Percentiles rank a stretch among this genome's conserved stretches.
Conservation (phyloP, 1,139 yeast species). For the Casaregolazyma lundiana region DNA sequence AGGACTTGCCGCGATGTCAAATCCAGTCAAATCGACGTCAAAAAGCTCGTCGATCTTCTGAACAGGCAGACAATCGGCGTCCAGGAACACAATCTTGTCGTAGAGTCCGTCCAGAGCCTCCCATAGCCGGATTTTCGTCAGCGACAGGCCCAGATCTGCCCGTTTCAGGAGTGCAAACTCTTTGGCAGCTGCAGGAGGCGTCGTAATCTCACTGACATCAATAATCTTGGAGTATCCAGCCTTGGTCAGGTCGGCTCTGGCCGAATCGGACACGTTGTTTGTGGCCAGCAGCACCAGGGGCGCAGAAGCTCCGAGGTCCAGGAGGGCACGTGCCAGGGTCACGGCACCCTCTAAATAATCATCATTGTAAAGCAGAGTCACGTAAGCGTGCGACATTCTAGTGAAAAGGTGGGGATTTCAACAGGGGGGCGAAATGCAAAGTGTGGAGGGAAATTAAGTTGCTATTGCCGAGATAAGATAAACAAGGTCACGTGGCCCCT, state of each 20-base stretch:
- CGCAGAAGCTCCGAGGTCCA: slow-evolving; percentile 20
- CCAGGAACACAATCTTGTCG: slow-evolving; percentile 67
- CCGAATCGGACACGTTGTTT: slow-evolving; percentile 23
- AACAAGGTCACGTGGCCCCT: not conserved
- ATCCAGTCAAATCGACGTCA: slow-evolving; percentile 22
- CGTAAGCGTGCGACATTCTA: slow-evolving; percentile 43
- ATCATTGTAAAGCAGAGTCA: slow-evolving; percentile 61
- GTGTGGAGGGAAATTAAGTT: not conserved
- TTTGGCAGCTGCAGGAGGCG: slow-evolving; percentile 22
- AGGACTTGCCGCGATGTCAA: slow-evolving; percentile 58
- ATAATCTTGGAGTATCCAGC: slow-evolving; percentile 32
- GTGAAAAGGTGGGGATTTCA: not conserved
- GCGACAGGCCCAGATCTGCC: slow-evolving; percentile 68
- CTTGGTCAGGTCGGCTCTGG: slow-evolving; percentile 19
- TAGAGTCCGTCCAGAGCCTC: slow-evolving; percentile 37
- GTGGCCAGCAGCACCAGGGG: slow-evolving; percentile 35
- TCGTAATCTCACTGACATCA: slow-evolving; percentile 31
- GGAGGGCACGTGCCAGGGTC: slow-evolving; percentile 49
- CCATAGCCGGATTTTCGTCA: slow-evolving; percentile 76
- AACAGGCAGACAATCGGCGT: slow-evolving; percentile 74
- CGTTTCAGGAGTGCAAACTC: slow-evolving; percentile 52
- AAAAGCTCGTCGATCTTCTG: slow-evolving; percentile 42
- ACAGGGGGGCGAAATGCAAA: not conserved
- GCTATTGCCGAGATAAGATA: not conserved
- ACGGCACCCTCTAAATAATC: slow-evolving; percentile 75